Evolutionary conservation across 2,329 filamentous ascomycete genomes (phyloP).

Genomic region (Westerdykella aurantiaca): DNA sequence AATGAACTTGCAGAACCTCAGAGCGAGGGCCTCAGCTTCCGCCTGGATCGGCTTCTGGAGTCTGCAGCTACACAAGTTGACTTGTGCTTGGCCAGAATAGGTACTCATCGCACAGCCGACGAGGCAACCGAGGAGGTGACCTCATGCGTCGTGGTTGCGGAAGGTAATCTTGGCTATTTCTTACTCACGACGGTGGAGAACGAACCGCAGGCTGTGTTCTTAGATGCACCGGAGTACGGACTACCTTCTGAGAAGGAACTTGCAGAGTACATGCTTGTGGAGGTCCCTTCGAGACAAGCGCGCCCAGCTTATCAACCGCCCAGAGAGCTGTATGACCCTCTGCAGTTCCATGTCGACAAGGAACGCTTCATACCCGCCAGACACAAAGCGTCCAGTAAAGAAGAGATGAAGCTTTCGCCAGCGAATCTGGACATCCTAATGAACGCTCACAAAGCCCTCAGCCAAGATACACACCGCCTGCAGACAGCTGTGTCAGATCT

Average conservation of each 20-base stretch:
- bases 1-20: constrained; percentile 51
- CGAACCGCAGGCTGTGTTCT: constrained; percentile 47
- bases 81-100: constrained; percentile 38
- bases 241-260: constrained; percentile 25
- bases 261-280: constrained; percentile 17
- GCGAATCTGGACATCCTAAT: constrained; percentile 67
- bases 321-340: constrained; percentile 54
- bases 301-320: constrained; percentile 62
- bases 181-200: constrained; percentile 47
- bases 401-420: constrained; percentile 64
- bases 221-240: constrained; percentile 45
- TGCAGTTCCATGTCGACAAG: constrained; percentile 52
- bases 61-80: constrained; percentile 47
- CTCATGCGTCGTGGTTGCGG: constrained; percentile 49
- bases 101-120: constrained; percentile 22
- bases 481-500: constrained; percentile 66
- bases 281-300: constrained; percentile 42
- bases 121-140: constrained; percentile 35
- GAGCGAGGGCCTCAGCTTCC: constrained; percentile 50
- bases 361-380: constrained; percentile 55
- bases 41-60: constrained; percentile 52
- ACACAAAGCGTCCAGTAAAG: constrained; percentile 57
- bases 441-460: constrained; percentile 65
- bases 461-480: constrained; percentile 62
- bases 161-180: constrained; percentile 54